A percentile compares a stretch with the other conserved stretches of the same genome.
Conservation (phyloP, 768 basidiomycete species). For the Termitomyces sp. region DNA sequence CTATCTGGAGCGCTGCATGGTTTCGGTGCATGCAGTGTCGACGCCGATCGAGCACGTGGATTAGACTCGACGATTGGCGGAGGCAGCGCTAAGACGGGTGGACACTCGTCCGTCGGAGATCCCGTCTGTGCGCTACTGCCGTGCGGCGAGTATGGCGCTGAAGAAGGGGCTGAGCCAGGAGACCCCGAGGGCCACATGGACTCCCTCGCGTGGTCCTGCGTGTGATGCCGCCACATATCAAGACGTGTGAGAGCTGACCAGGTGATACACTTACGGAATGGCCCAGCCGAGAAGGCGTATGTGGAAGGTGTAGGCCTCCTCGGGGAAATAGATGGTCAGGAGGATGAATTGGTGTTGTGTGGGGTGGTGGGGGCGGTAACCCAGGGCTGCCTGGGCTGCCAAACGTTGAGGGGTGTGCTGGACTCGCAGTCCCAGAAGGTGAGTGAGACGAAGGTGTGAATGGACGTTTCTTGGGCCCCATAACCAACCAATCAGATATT, state of each 20-base stretch:
- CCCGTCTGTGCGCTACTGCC: slow-evolving; percentile 3
- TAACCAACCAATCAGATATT: slow-evolving; percentile 8
- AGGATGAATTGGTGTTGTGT: slow-evolving; percentile 19
- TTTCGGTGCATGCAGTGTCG: slow-evolving; percentile 13
- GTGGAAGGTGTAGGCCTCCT: slow-evolving; percentile 17
- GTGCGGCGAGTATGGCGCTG: slow-evolving; percentile 9
- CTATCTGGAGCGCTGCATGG: slow-evolving; percentile 14
- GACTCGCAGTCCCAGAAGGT: slow-evolving; percentile 49
- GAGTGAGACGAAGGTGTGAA: slow-evolving; percentile 38
- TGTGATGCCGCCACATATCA: slow-evolving; percentile 1
- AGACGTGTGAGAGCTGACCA: not conserved
- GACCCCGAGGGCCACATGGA: slow-evolving; percentile 7
- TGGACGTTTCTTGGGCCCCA: slow-evolving; percentile 45
- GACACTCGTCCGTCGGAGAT: slow-evolving; percentile 10
- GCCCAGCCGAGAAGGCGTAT: slow-evolving; percentile 19
- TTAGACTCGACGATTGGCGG: slow-evolving; percentile 9
- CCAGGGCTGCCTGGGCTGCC: slow-evolving; percentile 19
- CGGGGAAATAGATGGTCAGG: slow-evolving; percentile 24
- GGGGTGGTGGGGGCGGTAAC: slow-evolving; percentile 22
- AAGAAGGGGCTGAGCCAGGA: slow-evolving; percentile 9
- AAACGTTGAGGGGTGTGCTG: slow-evolving; percentile 33
- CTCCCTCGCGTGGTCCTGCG: slow-evolving; percentile 12
- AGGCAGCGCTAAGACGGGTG: slow-evolving; percentile 11
- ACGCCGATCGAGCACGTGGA: not conserved
- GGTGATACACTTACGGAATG: slow-evolving; percentile 12